phyloP scores from a whole-genome alignment of 2,329 filamentous ascomycete genomes.

The Phialocephala sp. region DNA sequence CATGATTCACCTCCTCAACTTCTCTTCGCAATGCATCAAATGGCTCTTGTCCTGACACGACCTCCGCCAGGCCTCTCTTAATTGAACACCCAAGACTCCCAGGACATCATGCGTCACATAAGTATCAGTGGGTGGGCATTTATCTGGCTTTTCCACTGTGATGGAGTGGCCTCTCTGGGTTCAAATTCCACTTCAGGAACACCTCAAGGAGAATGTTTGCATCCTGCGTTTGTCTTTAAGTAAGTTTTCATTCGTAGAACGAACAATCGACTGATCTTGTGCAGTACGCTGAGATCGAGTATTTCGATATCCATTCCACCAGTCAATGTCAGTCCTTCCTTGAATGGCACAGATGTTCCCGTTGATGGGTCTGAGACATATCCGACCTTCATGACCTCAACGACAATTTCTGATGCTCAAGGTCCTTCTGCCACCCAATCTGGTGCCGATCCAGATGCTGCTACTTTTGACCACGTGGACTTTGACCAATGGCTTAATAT shows the following conservation, averaged over 20 bases:
- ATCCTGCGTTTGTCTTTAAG: neutral
- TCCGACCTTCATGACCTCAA: neutral
- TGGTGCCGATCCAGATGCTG: neutral
- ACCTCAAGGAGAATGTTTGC: neutral
- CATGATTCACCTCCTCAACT: neutral
- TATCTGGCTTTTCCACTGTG: neutral
- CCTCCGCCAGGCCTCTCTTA: neutral
- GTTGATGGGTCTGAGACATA: neutral
- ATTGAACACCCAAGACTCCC: neutral
- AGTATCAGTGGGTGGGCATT: neutral
- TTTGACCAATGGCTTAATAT: constrained; percentile 4
- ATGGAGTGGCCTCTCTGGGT: neutral
- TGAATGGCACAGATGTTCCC: neutral
- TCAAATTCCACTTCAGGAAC: neutral
- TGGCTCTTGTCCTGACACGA: neutral
- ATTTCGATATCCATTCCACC: neutral
- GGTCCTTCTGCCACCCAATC: neutral
- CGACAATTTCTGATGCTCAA: neutral
- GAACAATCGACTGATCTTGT: neutral
- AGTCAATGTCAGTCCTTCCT: neutral
- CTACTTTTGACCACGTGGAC: neutral
- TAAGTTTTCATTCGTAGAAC: neutral
- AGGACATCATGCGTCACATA: neutral
- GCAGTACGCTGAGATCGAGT: neutral
- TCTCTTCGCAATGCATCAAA: neutral